Base-by-base conservation (phyloP, 2,329 filamentous ascomycete species). In the Ophiosphaerella korrae region DNA sequence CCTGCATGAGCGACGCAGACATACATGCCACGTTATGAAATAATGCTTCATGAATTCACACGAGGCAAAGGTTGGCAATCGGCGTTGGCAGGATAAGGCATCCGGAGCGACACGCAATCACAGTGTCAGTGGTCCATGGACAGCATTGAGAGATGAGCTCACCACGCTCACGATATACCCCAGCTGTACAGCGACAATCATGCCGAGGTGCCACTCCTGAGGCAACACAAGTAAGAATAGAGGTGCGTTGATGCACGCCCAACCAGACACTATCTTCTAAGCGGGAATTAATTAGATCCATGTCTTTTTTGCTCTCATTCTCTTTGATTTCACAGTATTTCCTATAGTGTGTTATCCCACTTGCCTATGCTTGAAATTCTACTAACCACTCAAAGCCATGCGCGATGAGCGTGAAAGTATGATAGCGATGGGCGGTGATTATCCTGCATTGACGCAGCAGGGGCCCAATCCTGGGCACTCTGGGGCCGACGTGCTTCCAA, bases 1-100 rank as follows among this genome's bases (percentile, higher is more conserved):
- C 70, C 70, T 43, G 70, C 70, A 67, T 71, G 62, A 70, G 53
- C 47, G 38, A 51, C 24, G 35, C 14, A 29, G 45, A 24, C 48
- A 53, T 18, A 16, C 41, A 40, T 23, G 55, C 45, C 39, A 58
- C 24, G 53, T 55, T 44, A 53, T 45, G 55, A 59, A 44, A 48
- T 45, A 45, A 61, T 43, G 58, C 49, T 39, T 50, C 43, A 58
- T 18, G 43, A 47, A 42, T 26, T 23, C 21, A 11, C 31, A 38
- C 26, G 34, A 42, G 16, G 43, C 29, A 42, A 33, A 44, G 47
- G 49, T 45, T 35, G 48, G 53, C 53, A 45, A 57, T 16, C 33
- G 45, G 39, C 39, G 39, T 59, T 54, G 55, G 45, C 42, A 43
- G 51, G 49, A 43, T 39, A 45, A 37, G 23, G 42, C 43, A 59